These are phyloP conservation scores for Epichloe festucae DNA, from an alignment of 2,329 filamentous ascomycete genomes.

Conservation along the genomic window DNA sequence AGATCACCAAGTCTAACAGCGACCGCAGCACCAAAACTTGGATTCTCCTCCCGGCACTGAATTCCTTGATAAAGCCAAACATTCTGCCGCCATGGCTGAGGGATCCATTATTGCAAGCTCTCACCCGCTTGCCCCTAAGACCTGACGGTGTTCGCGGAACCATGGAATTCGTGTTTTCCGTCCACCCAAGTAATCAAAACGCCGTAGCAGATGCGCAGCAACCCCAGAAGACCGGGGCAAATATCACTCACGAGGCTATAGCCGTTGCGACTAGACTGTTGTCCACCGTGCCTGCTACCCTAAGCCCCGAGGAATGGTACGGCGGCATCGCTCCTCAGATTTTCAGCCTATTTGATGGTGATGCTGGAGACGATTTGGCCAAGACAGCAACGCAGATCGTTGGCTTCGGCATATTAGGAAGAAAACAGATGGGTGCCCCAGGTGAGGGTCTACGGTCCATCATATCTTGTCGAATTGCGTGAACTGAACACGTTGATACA, in stretches of 20 bases:
- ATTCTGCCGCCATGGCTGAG: constrained; percentile 48
- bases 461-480: neutral
- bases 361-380: constrained; percentile 20
- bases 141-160: constrained; percentile 51
- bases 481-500: constrained; percentile 10
- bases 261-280: constrained; percentile 49
- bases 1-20: neutral
- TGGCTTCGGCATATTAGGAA: constrained; percentile 50
- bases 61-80: constrained; percentile 49
- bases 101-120: constrained; percentile 37
- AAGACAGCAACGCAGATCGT: constrained; percentile 25
- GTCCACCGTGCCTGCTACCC: constrained; percentile 42
- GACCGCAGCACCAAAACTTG: constrained; percentile 26
- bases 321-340: constrained; percentile 47
- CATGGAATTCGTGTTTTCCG: constrained; percentile 58
- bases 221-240: constrained; percentile 44
- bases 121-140: constrained; percentile 49
- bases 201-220: constrained; percentile 25
- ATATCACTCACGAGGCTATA: constrained; percentile 56
- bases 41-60: constrained; percentile 47
- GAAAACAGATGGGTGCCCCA: constrained; percentile 49
- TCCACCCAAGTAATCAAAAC: constrained; percentile 43
- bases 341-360: constrained; percentile 46
- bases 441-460: constrained; percentile 21
- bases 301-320: constrained; percentile 47